These are phyloP conservation scores for Amanita molliuscula DNA, from an alignment of 768 basidiomycete genomes.

Conservation along the genomic window DNA sequence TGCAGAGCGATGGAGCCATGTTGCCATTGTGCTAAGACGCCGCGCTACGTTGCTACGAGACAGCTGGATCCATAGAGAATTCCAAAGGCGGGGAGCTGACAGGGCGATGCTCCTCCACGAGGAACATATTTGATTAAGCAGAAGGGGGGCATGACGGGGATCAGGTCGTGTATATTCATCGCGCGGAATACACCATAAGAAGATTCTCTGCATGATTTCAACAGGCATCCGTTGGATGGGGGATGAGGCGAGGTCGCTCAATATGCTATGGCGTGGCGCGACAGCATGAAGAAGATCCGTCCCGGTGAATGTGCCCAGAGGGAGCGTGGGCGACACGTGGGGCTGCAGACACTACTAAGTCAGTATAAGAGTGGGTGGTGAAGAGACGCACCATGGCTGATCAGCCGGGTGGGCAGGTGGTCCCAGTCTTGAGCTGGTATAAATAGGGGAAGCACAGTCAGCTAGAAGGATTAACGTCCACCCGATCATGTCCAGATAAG, in stretches of 20 bases:
- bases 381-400: not conserved
- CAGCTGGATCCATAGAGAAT: slow-evolving; percentile 12
- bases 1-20: slow-evolving; percentile 13
- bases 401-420: not conserved
- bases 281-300: too few species aligned
- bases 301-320: too few species aligned
- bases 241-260: not conserved
- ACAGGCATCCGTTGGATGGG: slow-evolving; percentile 11
- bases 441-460: slow-evolving; percentile 3
- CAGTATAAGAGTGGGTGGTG: not conserved
- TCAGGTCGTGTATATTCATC: slow-evolving; percentile 11
- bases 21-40: slow-evolving; percentile 11
- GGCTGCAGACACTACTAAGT: not conserved
- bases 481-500: not conserved
- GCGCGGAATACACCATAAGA: slow-evolving; percentile 11
- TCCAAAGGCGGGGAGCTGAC: slow-evolving; percentile 14
- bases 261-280: not conserved
- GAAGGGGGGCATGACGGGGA: slow-evolving; percentile 11
- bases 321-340: too few species aligned
- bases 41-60: slow-evolving; percentile 7
- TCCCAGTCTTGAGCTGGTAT: not conserved
- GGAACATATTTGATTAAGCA: slow-evolving; percentile 15
- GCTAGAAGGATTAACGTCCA: not conserved
- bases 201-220: slow-evolving; percentile 15
- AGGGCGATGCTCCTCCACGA: slow-evolving; percentile 14